A percentile compares a stretch with the other conserved stretches of the same genome.
phyloP scores from a whole-genome alignment of 208 protist species.

The Polymyxa betae region DNA sequence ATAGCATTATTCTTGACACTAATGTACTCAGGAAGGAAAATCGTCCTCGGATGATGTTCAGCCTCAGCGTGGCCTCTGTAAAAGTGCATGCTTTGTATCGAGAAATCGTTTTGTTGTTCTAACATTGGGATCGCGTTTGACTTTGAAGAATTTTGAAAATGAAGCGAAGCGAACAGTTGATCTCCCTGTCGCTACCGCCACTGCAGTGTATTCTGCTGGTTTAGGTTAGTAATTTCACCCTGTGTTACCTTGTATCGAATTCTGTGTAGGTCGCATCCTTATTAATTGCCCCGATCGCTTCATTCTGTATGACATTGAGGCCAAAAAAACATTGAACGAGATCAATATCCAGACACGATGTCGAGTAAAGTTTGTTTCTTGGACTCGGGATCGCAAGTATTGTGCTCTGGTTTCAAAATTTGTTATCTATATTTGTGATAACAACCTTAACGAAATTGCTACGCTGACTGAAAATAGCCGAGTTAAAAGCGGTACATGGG shows the following conservation, averaged over 20 bases:
- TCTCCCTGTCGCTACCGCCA: conserved; percentile 6
- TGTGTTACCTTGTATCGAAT: neutral
- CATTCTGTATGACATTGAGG: conserved; percentile 58
- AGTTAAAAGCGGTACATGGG: neutral
- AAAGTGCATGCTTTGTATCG: conserved; percentile 86
- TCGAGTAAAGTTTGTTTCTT: conserved; percentile 71
- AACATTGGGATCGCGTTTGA: conserved; percentile 80
- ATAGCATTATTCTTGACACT: neutral
- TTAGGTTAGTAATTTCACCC: neutral
- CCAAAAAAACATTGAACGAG: conserved; percentile 42
- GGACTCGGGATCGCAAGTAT: conserved; percentile 30
- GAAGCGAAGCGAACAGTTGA: conserved; percentile 61
- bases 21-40: neutral
- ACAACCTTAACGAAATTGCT: conserved; percentile 7
- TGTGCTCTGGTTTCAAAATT: conserved; percentile 48
- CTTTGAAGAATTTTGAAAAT: conserved; percentile 82
- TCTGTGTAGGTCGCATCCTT: conserved; percentile 11
- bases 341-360: conserved; percentile 50
- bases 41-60: neutral
- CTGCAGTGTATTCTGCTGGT: neutral
- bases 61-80: conserved; percentile 65
- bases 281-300: conserved; percentile 3
- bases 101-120: conserved; percentile 90
- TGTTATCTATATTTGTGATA: conserved; percentile 52
- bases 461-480: neutral